Conservation (phyloP, 345 rosid genomes). For the Bruguiera parviflora region DNA sequence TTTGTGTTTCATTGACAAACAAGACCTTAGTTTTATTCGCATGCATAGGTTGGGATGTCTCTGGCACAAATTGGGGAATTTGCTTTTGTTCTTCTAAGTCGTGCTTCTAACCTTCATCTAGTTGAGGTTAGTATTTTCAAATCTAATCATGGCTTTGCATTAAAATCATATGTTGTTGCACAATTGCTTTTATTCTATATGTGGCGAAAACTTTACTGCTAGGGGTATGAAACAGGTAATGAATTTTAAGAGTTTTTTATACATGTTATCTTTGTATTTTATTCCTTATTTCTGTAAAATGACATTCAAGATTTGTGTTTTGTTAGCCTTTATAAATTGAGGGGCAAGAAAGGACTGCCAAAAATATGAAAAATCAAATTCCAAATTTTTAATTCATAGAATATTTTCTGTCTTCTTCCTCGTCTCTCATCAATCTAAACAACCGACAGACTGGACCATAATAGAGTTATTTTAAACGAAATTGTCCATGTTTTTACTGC, state of each 20-base stretch:
- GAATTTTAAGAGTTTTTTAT: too few species aligned
- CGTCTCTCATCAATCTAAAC: background rate
- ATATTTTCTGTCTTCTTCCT: background rate
- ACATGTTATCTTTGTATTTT: too few species aligned
- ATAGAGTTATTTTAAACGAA: background rate
- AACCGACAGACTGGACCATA: too few species aligned
- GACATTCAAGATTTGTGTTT: too few species aligned
- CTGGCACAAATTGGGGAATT: slow-evolving; percentile 97
- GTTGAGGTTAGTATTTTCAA: slow-evolving; percentile 38
- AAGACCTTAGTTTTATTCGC: background rate
- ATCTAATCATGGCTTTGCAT: too few species aligned
- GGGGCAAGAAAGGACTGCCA: background rate
- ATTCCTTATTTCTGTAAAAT: too few species aligned
- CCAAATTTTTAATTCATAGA: background rate
- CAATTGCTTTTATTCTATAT: too few species aligned
- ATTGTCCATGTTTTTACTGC: too few species aligned
- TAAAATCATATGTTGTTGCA: too few species aligned
- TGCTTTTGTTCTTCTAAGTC: slow-evolving; percentile 92
- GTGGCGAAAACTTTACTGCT: too few species aligned
- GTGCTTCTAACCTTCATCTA: slow-evolving; percentile 29
- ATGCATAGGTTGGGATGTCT: slow-evolving; percentile 80
- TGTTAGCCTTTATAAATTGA: too few species aligned
- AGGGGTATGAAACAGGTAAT: too few species aligned
- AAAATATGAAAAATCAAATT: background rate
- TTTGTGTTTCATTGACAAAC: background rate